These are phyloP conservation scores for Penicillium glabrum DNA, from an alignment of 2,329 filamentous ascomycete genomes.

Conservation along the genomic window DNA sequence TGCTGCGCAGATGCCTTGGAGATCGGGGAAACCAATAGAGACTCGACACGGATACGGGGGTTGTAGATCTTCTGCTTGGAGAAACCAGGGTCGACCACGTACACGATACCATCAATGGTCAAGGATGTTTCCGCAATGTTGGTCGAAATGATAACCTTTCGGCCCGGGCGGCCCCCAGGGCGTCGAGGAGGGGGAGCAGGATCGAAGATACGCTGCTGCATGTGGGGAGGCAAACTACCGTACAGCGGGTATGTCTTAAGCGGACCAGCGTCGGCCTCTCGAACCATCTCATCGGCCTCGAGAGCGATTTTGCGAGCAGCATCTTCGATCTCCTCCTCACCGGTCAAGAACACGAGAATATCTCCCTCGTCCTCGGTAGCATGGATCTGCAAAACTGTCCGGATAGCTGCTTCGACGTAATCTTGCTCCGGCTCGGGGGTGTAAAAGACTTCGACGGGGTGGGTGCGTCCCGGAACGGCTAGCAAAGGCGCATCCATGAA, in stretches of 20 bases:
- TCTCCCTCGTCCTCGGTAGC: slow-evolving; percentile 90
- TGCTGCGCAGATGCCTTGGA: slow-evolving; percentile 97
- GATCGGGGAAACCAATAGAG: slow-evolving; percentile 93
- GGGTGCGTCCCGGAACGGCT: slow-evolving; percentile 89
- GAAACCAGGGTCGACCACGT: slow-evolving; percentile 98
- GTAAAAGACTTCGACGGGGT: slow-evolving; percentile 98
- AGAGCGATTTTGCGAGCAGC: slow-evolving; percentile 87
- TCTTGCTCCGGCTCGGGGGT: slow-evolving; percentile 94
- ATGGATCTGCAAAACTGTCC: slow-evolving; percentile 96
- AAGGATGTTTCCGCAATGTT: slow-evolving; percentile 98
- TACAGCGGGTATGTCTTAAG: slow-evolving; percentile 91
- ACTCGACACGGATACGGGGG: slow-evolving; percentile 92
- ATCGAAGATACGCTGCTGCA: slow-evolving; percentile 95
- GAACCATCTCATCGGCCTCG: slow-evolving; percentile 86
- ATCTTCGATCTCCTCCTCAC: slow-evolving; percentile 98
- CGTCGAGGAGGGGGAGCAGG: slow-evolving; percentile 73
- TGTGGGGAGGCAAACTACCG: slow-evolving; percentile 84
- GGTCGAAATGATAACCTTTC: slow-evolving; percentile 91
- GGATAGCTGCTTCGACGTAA: slow-evolving; percentile 91
- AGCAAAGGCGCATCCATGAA: slow-evolving; percentile 93
- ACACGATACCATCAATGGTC: slow-evolving; percentile 98
- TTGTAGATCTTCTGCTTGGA: slow-evolving; percentile 99
- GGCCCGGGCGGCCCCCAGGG: slow-evolving; percentile 78
- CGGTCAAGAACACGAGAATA: slow-evolving; percentile 90
- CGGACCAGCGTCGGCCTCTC: slow-evolving; percentile 88